Conservation (phyloP, 1,139 yeast genomes). For the Taphrina deformans region DNA sequence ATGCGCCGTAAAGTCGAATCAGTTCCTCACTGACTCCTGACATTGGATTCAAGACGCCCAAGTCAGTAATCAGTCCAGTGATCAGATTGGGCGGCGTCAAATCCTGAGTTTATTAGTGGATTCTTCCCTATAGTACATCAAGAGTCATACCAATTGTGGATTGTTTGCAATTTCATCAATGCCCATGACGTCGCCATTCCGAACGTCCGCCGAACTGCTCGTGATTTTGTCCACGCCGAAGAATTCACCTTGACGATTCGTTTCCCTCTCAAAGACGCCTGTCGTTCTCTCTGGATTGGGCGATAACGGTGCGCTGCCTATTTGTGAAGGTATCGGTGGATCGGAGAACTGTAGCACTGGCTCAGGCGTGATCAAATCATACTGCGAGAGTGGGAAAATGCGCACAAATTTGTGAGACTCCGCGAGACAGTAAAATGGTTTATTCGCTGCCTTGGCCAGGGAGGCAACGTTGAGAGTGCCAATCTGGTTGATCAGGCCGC, state of each 20-base stretch:
- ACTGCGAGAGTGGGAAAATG: conserved; percentile 89
- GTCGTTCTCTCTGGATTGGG: neutral
- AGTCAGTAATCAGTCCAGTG: conserved; percentile 92
- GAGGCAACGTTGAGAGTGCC: conserved; percentile 96
- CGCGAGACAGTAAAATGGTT: conserved; percentile 91
- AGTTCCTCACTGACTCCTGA: conserved; percentile 97
- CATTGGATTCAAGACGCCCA: conserved; percentile 88
- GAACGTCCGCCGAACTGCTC: conserved; percentile 19
- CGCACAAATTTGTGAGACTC: conserved; percentile 93
- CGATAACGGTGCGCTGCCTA: conserved; percentile 36
- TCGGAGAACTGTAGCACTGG: conserved; percentile 46
- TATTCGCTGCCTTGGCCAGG: conserved; percentile 82
- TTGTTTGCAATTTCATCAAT: conserved; percentile 47
- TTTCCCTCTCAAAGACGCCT: neutral
- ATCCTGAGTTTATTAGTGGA: conserved; percentile 56
- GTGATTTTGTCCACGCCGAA: conserved; percentile 11
- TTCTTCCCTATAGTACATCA: neutral
- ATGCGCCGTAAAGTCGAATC: conserved; percentile 66
- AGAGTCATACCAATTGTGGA: conserved; percentile 45
- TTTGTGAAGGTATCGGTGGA: conserved; percentile 39
- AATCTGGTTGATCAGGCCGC: conserved; percentile 93
- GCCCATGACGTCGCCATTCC: conserved; percentile 35
- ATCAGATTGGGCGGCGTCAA: conserved; percentile 95
- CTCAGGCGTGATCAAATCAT: conserved; percentile 67
- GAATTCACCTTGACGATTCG: neutral